These are phyloP conservation scores for Camelina laxa DNA, from an alignment of 345 rosid species.

Conservation along the genomic window DNA sequence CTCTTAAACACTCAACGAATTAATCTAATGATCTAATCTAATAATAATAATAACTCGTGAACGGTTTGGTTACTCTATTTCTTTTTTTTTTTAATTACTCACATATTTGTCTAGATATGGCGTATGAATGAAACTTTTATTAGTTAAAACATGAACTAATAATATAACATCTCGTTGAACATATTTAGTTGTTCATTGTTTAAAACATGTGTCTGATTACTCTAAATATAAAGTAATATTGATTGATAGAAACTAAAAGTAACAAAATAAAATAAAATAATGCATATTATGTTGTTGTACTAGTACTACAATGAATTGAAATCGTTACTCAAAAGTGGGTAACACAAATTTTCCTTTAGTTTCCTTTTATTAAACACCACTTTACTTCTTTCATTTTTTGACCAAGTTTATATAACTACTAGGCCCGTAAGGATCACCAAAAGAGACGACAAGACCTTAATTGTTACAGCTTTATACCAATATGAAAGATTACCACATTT, in stretches of 20 bases:
- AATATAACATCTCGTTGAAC: too few species aligned
- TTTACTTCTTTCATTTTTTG: slow-evolving; percentile 37
- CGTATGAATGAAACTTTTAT: too few species aligned
- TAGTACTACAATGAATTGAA: slow-evolving; percentile 6
- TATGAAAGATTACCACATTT: too few species aligned
- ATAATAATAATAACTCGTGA: too few species aligned
- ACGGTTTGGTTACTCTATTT: too few species aligned
- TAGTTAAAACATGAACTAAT: too few species aligned
- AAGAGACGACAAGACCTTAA: slow-evolving; percentile 11
- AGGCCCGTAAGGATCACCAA: not conserved
- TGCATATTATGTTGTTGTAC: slow-evolving; percentile 1
- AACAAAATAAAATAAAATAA: not conserved
- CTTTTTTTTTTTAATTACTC: too few species aligned
- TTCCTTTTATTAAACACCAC: slow-evolving; percentile 26
- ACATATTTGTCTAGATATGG: too few species aligned
- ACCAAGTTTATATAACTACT: slow-evolving; percentile 30
- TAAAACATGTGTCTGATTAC: not conserved
- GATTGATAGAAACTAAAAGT: not conserved
- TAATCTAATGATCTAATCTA: not conserved
- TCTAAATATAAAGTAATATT: not conserved
- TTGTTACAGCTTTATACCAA: not conserved
- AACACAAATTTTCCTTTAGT: slow-evolving; percentile 26
- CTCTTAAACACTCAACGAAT: not conserved
- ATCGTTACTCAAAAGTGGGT: not conserved
- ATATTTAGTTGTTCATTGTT: not conserved